A percentile compares a stretch with the other conserved stretches of the same genome.
phyloP scores from a whole-genome alignment of 2,329 filamentous ascomycete species.

The Tolypocladium guangdongense region DNA sequence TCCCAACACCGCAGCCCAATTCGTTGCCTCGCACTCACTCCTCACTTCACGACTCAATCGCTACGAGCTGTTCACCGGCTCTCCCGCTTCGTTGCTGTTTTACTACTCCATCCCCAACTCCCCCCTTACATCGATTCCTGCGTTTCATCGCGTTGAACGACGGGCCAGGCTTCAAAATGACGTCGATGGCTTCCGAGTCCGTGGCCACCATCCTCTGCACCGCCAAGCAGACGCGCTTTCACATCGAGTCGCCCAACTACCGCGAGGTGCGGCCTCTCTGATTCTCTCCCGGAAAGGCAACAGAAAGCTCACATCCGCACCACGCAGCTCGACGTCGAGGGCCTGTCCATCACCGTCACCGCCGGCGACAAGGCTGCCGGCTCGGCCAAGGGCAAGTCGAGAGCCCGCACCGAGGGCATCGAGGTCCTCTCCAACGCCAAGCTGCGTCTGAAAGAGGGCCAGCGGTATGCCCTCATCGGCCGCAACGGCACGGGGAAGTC shows the following conservation, averaged over 20 bases:
- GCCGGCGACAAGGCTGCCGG: slow-evolving; percentile 23
- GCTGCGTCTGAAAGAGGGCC: slow-evolving; percentile 59
- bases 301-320: not conserved
- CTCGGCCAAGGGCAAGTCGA: slow-evolving; percentile 40
- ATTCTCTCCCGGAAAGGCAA: not conserved
- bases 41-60: no score
- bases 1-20: not conserved
- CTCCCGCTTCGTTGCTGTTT: no score
- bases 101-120: not conserved
- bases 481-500: slow-evolving; percentile 79
- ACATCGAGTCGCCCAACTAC: slow-evolving; percentile 43
- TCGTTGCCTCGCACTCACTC: not conserved
- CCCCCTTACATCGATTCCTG: not conserved
- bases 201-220: slow-evolving; percentile 47
- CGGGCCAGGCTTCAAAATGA: slow-evolving; percentile 22
- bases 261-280: slow-evolving; percentile 35
- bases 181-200: slow-evolving; percentile 37
- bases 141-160: not conserved
- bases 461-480: slow-evolving; percentile 68
- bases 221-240: slow-evolving; percentile 57
- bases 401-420: slow-evolving; percentile 32
- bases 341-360: slow-evolving; percentile 57
- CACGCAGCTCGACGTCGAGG: slow-evolving; percentile 55
- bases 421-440: slow-evolving; percentile 63
- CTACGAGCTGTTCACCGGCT: no score